A percentile compares a stretch with the other conserved stretches of the same genome.
These are phyloP conservation scores for Angophora floribunda DNA, from an alignment of 345 rosid genomes.

Conservation along the genomic window DNA sequence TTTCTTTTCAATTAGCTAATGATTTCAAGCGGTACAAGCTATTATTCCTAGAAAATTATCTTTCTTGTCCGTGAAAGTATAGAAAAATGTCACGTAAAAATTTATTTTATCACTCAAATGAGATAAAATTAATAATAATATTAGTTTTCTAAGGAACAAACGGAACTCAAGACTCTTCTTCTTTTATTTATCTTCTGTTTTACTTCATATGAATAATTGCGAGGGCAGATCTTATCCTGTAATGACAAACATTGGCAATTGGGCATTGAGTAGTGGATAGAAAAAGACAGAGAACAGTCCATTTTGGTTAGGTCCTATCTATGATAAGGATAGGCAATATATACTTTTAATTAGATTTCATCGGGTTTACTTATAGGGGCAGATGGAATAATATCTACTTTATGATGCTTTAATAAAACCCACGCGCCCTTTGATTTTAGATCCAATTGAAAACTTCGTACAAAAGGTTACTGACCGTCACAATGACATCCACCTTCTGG, in stretches of 20 bases:
- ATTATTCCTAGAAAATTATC: too few relatives aligned
- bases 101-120: too few relatives aligned
- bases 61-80: too few relatives aligned
- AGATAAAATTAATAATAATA: too few relatives aligned
- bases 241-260: neutral
- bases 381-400: neutral
- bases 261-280: neutral
- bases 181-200: neutral
- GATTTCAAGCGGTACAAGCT: too few relatives aligned
- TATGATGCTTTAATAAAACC: neutral
- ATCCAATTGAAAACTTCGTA: too few relatives aligned
- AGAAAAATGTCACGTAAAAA: too few relatives aligned
- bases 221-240: neutral
- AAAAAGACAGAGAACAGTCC: neutral
- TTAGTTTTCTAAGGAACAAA: too few relatives aligned
- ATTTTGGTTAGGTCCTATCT: neutral
- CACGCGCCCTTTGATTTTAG: neutral
- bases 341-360: neutral
- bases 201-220: neutral
- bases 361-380: neutral
- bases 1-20: neutral
- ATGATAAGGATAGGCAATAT: neutral
- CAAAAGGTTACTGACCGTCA: neutral
- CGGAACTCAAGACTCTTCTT: too few relatives aligned
- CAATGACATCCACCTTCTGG: neutral